These are phyloP conservation scores for Starmerella gropengiesseri DNA, from an alignment of 805 yeast species.

Conservation along the genomic window DNA sequence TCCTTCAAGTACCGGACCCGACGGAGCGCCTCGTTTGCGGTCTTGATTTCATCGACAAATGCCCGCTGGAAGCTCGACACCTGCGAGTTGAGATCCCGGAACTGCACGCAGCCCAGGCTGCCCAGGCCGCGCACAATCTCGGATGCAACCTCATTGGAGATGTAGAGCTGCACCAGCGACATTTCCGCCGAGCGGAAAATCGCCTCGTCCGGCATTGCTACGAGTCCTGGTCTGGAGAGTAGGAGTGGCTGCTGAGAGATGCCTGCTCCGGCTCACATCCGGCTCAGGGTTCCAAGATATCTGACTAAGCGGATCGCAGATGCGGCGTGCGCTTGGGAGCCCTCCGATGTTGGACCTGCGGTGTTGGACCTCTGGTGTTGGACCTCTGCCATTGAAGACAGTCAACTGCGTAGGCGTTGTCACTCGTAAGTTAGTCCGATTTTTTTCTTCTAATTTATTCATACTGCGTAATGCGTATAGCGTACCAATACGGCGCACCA, in stretches of 20 bases:
- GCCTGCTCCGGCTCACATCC: too few relatives aligned
- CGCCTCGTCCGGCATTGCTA: conserved; percentile 26
- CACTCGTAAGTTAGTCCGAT: too few relatives aligned
- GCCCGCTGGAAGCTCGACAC: conserved; percentile 81
- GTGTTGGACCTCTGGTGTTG: too few relatives aligned
- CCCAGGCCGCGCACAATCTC: conserved; percentile 82
- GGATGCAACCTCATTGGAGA: conserved; percentile 81
- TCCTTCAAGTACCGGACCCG: conserved; percentile 46
- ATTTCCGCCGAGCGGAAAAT: conserved; percentile 76
- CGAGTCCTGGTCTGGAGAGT: background rate
- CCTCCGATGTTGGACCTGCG: too few relatives aligned
- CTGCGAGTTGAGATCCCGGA: conserved; percentile 73
- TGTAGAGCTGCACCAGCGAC: conserved; percentile 83
- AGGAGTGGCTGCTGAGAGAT: background rate
- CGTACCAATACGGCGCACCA: too few relatives aligned
- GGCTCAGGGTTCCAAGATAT: background rate
- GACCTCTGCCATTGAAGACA: too few relatives aligned
- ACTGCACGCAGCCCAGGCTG: conserved; percentile 73
- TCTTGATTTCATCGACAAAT: conserved; percentile 77
- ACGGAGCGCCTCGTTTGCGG: conserved; percentile 76
- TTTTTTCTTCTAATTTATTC: too few relatives aligned
- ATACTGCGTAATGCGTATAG: too few relatives aligned
- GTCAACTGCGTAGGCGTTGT: too few relatives aligned
- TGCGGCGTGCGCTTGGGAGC: too few relatives aligned
- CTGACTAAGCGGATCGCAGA: too few relatives aligned